A percentile compares a stretch with the other conserved stretches of the same genome.
These are phyloP conservation scores for Suillus brevipes DNA, from an alignment of 768 basidiomycete species.

Conservation along the genomic window DNA sequence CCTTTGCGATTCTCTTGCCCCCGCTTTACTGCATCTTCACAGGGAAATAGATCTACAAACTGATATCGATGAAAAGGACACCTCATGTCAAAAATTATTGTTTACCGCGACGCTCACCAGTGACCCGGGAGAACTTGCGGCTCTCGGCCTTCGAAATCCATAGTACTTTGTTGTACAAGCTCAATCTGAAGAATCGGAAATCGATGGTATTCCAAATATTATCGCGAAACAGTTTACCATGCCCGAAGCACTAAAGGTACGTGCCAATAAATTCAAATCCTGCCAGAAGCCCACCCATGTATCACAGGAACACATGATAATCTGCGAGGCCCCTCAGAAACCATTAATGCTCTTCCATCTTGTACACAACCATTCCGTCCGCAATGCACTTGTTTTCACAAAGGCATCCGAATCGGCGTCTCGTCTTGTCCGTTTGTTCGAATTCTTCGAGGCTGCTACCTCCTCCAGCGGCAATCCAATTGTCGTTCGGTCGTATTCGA, in stretches of 20 bases:
- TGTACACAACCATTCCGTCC: constrained; percentile 58
- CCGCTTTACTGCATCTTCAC: constrained; percentile 47
- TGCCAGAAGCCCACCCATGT: constrained; percentile 5
- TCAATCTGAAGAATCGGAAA: constrained; percentile 33
- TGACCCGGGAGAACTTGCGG: constrained; percentile 90
- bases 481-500: constrained; percentile 77
- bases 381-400: constrained; percentile 89
- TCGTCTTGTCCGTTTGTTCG: constrained; percentile 78
- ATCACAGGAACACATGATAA: constrained; percentile 80
- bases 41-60: constrained; percentile 32
- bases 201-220: constrained; percentile 47
- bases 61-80: constrained; percentile 56
- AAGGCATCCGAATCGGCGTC: constrained; percentile 91
- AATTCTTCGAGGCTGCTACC: constrained; percentile 69
- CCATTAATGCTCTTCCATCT: constrained; percentile 90
- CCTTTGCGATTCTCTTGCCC: constrained; percentile 52
- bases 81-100: constrained; percentile 89
- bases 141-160: constrained; percentile 73
- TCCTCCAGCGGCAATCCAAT: constrained; percentile 26
- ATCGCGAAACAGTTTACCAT: constrained; percentile 81
- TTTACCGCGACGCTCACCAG: constrained; percentile 96
- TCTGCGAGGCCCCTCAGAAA: constrained; percentile 77
- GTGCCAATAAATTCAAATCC: constrained; percentile 18
- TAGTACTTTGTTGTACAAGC: constrained; percentile 88
- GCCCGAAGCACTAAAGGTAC: constrained; percentile 73